Conservation (phyloP, 257 asterid genomes). For the Dorcoceras hygrometricum region DNA sequence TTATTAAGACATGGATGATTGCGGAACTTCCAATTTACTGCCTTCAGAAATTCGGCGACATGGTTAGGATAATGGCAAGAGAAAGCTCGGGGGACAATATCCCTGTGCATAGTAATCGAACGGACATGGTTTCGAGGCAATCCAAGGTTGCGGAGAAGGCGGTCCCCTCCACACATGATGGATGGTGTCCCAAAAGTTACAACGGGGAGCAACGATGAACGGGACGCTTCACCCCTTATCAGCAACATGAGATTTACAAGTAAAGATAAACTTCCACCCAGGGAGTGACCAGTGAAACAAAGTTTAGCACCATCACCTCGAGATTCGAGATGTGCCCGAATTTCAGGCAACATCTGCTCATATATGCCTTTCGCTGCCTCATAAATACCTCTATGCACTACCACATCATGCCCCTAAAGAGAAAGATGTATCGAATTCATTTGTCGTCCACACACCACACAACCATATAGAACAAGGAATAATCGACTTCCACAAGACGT, state of each 20-base stretch:
- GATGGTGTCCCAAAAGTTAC: constrained; percentile 87
- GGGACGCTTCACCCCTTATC: constrained; percentile 66
- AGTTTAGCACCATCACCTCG: constrained; percentile 57
- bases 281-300: constrained; percentile 94
- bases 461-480: neutral
- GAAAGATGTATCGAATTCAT: constrained; percentile 18
- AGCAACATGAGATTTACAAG: constrained; percentile 87
- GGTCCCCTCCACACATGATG: constrained; percentile 93
- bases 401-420: constrained; percentile 77
- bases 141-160: constrained; percentile 57
- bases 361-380: constrained; percentile 97
- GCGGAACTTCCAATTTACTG: constrained; percentile 78
- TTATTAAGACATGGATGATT: constrained; percentile 72
- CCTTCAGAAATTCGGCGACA: constrained; percentile 87
- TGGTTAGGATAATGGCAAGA: constrained; percentile 89
- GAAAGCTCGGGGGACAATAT: constrained; percentile 95
- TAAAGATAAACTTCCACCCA: constrained; percentile 89
- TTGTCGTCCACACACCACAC: neutral
- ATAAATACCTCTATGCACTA: constrained; percentile 91
- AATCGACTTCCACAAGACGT: neutral
- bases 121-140: constrained; percentile 73
- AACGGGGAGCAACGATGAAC: constrained; percentile 77
- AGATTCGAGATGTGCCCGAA: constrained; percentile 55
- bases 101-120: constrained; percentile 85
- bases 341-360: constrained; percentile 83